Evolutionary conservation across 805 yeast species (phyloP).

Genomic region (Wickerhamiella bombiphila): DNA sequence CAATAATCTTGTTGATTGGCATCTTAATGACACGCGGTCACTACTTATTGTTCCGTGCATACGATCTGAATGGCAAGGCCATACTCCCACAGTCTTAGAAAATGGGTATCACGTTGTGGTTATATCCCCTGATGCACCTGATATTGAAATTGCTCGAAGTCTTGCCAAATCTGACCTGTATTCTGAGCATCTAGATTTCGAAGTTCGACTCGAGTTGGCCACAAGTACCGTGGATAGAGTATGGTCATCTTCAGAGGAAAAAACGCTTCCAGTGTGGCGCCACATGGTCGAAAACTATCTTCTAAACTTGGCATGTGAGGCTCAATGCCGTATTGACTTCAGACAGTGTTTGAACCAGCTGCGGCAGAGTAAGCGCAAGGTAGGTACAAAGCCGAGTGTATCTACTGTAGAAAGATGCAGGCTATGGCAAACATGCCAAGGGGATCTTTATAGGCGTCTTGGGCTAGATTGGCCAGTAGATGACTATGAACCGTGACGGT

Average conservation of each 20-base stretch:
- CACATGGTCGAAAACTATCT: constrained; percentile 57
- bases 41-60: constrained; percentile 38
- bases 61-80: constrained; percentile 37
- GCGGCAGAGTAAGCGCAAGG: constrained; percentile 15
- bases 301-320: constrained; percentile 50
- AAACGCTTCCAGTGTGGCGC: constrained; percentile 54
- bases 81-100: constrained; percentile 6
- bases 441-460: constrained; percentile 39
- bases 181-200: constrained; percentile 33
- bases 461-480: constrained; percentile 43
- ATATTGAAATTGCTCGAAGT: constrained; percentile 1
- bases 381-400: constrained; percentile 21
- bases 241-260: constrained; percentile 4
- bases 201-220: constrained; percentile 46
- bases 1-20: constrained; percentile 64
- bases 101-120: constrained; percentile 33
- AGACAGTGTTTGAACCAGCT: constrained; percentile 29
- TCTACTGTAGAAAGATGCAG: constrained; percentile 42
- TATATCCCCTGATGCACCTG: constrained; percentile 37
- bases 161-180: constrained; percentile 29
- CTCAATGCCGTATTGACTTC: constrained; percentile 55
- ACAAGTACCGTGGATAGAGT: constrained; percentile 12
- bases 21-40: constrained; percentile 52
- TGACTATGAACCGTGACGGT: too few relatives aligned
- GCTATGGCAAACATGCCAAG: constrained; percentile 53